Conservation (phyloP, 2,329 filamentous ascomycete genomes). For the Cladosporium sp. region DNA sequence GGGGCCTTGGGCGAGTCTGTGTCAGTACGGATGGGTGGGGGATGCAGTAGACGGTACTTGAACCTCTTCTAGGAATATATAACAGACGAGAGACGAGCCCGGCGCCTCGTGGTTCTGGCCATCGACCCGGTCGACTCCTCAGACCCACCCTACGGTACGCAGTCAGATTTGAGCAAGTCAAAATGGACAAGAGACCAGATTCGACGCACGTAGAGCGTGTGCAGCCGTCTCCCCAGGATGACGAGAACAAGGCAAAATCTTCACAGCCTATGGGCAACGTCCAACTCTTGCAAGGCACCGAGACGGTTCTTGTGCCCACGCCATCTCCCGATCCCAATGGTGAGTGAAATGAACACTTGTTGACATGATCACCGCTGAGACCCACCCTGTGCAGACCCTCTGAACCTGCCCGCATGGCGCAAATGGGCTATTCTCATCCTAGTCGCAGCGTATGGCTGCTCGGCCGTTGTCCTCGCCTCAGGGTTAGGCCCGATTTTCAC, state of each 20-base stretch:
- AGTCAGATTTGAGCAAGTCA: too few relatives aligned
- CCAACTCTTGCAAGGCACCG: slow-evolving; percentile 1
- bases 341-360: too few relatives aligned
- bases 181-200: background rate
- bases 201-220: background rate
- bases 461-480: slow-evolving; percentile 33
- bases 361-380: too few relatives aligned
- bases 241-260: too few relatives aligned
- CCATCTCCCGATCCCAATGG: slow-evolving; percentile 10
- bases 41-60: too few relatives aligned
- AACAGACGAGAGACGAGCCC: too few relatives aligned
- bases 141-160: too few relatives aligned
- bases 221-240: background rate
- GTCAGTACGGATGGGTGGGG: too few relatives aligned
- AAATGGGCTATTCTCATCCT: slow-evolving; percentile 33
- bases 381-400: slow-evolving; percentile 32
- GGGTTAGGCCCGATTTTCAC: slow-evolving; percentile 10
- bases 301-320: slow-evolving; percentile 8
- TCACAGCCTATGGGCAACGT: slow-evolving; percentile 3
- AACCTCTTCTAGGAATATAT: too few relatives aligned
- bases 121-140: too few relatives aligned
- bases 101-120: too few relatives aligned
- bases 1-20: too few relatives aligned
- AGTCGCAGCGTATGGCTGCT: slow-evolving; percentile 36
- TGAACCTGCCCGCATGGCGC: slow-evolving; percentile 36